A percentile compares a stretch with the other conserved stretches of the same genome.
Evolutionary conservation across 169 alveolate genomes (phyloP).

Genomic region (Cryptosporidium ryanae): DNA sequence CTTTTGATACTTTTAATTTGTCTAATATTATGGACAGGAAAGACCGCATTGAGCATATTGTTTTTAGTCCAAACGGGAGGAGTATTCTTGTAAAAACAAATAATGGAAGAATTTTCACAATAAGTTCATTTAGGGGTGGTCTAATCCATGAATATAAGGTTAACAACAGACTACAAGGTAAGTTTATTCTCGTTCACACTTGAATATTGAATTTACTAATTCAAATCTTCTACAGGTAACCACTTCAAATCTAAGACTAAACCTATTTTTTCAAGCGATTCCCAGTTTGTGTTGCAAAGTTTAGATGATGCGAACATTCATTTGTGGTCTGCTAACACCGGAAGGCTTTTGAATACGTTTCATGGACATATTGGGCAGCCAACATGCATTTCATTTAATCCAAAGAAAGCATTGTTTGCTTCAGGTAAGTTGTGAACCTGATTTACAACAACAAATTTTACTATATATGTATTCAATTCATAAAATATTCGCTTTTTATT

Average conservation of each 20-base stretch:
- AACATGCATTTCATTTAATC: slow-evolving; percentile 47
- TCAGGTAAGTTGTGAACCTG: slow-evolving; percentile 49
- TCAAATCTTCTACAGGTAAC: neutral
- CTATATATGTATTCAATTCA: neutral
- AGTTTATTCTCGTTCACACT: neutral
- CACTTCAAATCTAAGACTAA: slow-evolving; percentile 24
- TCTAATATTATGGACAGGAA: slow-evolving; percentile 18
- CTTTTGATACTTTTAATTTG: slow-evolving; percentile 42
- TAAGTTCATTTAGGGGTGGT: slow-evolving; percentile 64
- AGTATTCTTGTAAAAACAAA: slow-evolving; percentile 36
- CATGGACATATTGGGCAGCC: slow-evolving; percentile 68
- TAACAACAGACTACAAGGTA: slow-evolving; percentile 28
- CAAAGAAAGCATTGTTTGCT: slow-evolving; percentile 66
- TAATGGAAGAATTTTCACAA: slow-evolving; percentile 34
- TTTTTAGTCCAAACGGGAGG: slow-evolving; percentile 54
- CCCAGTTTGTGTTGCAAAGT: slow-evolving; percentile 58
- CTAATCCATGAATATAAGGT: slow-evolving; percentile 42
- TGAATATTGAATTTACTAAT: neutral
- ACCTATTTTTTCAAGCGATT: slow-evolving; percentile 69
- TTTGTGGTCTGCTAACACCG: slow-evolving; percentile 55
- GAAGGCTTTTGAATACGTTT: slow-evolving; percentile 16
- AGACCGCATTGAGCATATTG: slow-evolving; percentile 28
- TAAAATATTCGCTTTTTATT: neutral
- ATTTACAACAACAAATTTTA: neutral
- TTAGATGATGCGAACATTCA: slow-evolving; percentile 23